Evolutionary conservation across 495 filamentous ascomycete species (phyloP), one percentile per base, ranked within the genome.

Genomic region (Annulohypoxylon bovei): DNA sequence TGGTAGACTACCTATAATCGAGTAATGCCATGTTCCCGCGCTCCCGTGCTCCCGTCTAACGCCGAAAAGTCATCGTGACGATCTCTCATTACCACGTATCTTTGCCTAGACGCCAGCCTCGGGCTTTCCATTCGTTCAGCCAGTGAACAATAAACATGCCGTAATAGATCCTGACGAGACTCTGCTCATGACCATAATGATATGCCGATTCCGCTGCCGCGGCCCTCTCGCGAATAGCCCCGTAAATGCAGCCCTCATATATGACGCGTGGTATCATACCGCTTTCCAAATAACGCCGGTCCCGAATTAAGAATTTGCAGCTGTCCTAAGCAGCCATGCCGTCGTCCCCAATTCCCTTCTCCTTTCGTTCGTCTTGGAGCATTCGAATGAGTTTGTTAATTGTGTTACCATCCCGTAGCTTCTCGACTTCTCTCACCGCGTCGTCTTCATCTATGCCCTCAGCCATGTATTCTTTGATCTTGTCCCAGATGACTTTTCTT

Each of bases 401-500:
- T 7, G 75, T 78, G 8, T 73, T 71, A 1, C 75, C 75, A 7
- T 75, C 76, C 7, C 76, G 76, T 35, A 78, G 50, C 22, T 68
- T 71, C 60, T 78, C 76, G 3, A 78, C 74, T 40, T 78, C 76
- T 37, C 39, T 65, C 22, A 78, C 74, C 14, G 76, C 72, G 2
- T 70, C 70, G 4, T 77, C 70, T 60, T 78, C 76, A 16, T 70
- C 75, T 55, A 78, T 61, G 8, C 76, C 76, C 54, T 78, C 76
- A 11, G 54, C 50, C 55, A 77, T 76, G 20, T 64, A 72, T 28
- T 78, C 76, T 39, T 73, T 76, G 8, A 78, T 73, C 57, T 78
- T 78, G 20, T 78, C 76, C 76, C 76, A 78, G 22, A 78, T 77
- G 42, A 78, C 75, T 63, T 78, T 78, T 40, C 76, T 67, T 25